Evolutionary conservation across 306 rosid species (phyloP).

Genomic region (Sicyos edulis): DNA sequence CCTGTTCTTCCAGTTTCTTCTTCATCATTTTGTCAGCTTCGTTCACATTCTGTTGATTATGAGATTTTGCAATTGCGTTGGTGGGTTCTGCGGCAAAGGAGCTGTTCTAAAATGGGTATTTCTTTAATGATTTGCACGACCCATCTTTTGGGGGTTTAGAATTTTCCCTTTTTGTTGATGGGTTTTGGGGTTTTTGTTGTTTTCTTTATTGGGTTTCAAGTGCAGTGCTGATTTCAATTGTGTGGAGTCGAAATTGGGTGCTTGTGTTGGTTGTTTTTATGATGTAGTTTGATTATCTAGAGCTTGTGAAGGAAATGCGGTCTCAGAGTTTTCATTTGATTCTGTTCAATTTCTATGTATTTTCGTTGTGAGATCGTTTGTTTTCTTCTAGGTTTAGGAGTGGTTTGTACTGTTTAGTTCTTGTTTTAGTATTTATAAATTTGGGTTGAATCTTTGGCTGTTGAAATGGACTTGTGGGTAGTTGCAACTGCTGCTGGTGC

Average conservation of each 20-base stretch:
- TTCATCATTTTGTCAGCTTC: neutral
- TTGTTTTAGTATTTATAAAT: neutral
- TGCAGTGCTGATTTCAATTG: conserved; percentile 2
- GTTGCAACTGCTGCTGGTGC: conserved; percentile 79
- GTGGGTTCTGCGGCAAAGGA: conserved; percentile 7
- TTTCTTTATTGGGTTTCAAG: neutral
- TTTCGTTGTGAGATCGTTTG: neutral
- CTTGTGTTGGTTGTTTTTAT: neutral
- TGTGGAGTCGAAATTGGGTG: neutral
- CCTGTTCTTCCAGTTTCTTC: neutral
- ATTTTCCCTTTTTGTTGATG: conserved; percentile 8
- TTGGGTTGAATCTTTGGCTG: conserved; percentile 9
- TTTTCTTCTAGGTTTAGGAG: conserved; percentile 13
- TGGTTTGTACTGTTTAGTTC: neutral
- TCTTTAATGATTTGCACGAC: neutral
- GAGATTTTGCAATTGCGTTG: neutral
- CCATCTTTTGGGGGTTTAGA: neutral
- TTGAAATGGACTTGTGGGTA: conserved; percentile 74
- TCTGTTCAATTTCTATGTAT: conserved; percentile 1
- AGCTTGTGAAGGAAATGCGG: conserved; percentile 10
- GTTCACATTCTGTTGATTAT: neutral
- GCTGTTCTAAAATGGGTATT: conserved; percentile 15
- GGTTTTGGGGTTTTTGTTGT: neutral
- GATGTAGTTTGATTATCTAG: neutral
- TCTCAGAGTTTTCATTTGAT: neutral